Evolutionary conservation across 2,329 filamentous ascomycete species (phyloP).

Genomic region (Apiospora koreana): DNA sequence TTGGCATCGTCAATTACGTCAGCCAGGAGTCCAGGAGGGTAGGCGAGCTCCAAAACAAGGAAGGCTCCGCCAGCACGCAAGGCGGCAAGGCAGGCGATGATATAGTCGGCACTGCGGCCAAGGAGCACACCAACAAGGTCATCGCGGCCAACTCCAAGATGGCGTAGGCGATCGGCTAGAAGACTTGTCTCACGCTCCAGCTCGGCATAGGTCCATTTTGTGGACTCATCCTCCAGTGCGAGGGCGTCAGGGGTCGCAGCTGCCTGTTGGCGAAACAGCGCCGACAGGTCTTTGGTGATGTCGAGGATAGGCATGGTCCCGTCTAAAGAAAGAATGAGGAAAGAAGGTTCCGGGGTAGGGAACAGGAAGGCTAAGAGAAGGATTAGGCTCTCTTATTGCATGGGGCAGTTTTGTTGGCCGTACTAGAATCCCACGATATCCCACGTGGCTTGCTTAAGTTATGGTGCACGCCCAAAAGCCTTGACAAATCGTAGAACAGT

Average conservation of each 20-base stretch:
- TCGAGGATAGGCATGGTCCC: constrained; percentile 49
- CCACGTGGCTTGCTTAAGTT: not conserved
- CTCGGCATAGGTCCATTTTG: constrained; percentile 70
- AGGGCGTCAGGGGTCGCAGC: constrained; percentile 66
- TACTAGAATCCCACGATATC: constrained; percentile 4
- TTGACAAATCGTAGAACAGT: not conserved
- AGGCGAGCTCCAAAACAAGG: constrained; percentile 77
- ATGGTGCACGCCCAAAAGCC: not conserved
- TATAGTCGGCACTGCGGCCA: constrained; percentile 75
- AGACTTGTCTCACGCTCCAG: constrained; percentile 66
- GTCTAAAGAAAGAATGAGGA: not conserved
- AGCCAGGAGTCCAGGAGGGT: constrained; percentile 70
- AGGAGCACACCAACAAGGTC: constrained; percentile 74
- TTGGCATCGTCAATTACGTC: constrained; percentile 77
- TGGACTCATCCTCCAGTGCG: constrained; percentile 71
- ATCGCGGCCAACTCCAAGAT: constrained; percentile 71
- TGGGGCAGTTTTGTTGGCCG: not conserved
- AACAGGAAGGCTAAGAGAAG: not conserved
- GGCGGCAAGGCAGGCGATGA: constrained; percentile 77
- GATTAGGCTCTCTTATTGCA: not conserved
- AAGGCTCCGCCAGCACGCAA: constrained; percentile 79
- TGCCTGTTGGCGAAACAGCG: constrained; percentile 71
- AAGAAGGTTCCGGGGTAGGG: not conserved
- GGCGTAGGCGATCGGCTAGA: constrained; percentile 65
- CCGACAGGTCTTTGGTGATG: constrained; percentile 69